Evolutionary conservation across 257 asterid species (phyloP).

Genomic region (Parsonsia alboflavescens): DNA sequence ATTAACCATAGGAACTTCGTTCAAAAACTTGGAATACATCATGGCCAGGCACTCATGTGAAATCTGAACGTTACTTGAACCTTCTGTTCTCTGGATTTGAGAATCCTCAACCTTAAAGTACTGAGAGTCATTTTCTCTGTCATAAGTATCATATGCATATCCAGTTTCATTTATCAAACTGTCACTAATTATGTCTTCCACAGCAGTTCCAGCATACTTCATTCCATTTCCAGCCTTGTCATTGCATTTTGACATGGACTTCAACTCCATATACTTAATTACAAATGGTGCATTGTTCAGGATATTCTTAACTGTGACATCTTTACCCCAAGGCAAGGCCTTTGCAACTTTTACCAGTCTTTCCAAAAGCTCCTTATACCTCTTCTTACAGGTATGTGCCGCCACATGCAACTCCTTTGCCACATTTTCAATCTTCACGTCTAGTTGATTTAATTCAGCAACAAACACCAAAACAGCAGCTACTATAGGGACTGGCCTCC

Average conservation of each 20-base stretch:
- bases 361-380: constrained; percentile 69
- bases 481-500: constrained; percentile 76
- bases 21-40: constrained; percentile 48
- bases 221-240: constrained; percentile 17
- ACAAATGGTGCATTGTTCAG: constrained; percentile 62
- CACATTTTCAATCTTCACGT: constrained; percentile 49
- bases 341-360: constrained; percentile 64
- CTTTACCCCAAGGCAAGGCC: constrained; percentile 85
- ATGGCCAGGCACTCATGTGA: constrained; percentile 57
- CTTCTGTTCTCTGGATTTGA: constrained; percentile 15
- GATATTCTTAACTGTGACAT: constrained; percentile 58
- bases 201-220: constrained; percentile 33
- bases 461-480: constrained; percentile 72
- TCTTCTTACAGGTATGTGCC: constrained; percentile 47
- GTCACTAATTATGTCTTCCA: constrained; percentile 46
- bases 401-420: constrained; percentile 50
- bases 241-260: constrained; percentile 35
- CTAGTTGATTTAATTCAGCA: constrained; percentile 46
- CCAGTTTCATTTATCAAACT: constrained; percentile 37
- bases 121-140: constrained; percentile 29
- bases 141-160: constrained; percentile 21
- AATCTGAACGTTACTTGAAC: constrained; percentile 37
- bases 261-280: constrained; percentile 80
- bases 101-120: constrained; percentile 40
- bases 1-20: constrained; percentile 37